These are phyloP conservation scores for Penicillium sp. DNA, from an alignment of 2,329 filamentous ascomycete genomes.

Conservation along the genomic window DNA sequence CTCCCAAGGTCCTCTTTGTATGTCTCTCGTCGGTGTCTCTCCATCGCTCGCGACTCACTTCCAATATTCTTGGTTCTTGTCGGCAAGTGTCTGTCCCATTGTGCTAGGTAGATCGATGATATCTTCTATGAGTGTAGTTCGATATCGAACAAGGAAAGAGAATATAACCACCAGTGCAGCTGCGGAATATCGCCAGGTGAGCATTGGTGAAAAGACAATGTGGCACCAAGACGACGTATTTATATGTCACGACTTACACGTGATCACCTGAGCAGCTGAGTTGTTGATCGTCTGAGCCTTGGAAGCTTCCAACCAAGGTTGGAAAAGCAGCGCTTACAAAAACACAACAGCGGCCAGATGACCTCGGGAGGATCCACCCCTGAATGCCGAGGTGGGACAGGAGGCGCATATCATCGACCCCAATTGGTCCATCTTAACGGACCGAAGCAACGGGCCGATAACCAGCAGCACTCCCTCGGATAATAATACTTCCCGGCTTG, in stretches of 20 bases:
- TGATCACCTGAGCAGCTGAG: not conserved
- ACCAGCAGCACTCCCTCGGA: too few relatives aligned
- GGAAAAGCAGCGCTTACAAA: too few relatives aligned
- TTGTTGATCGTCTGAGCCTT: not conserved
- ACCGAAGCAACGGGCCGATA: too few relatives aligned
- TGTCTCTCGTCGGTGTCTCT: not conserved
- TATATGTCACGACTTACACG: not conserved
- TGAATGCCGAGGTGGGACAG: too few relatives aligned
- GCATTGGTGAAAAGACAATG: not conserved
- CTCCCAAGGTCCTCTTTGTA: not conserved
- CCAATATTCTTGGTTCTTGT: slow-evolving; percentile 1
- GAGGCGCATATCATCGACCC: too few relatives aligned
- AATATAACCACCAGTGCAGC: not conserved
- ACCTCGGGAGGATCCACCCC: too few relatives aligned
- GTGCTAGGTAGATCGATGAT: not conserved
- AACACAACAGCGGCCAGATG: too few relatives aligned
- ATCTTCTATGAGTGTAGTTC: not conserved
- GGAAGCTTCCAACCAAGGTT: too few relatives aligned
- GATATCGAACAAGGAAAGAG: not conserved
- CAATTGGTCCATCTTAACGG: too few relatives aligned
- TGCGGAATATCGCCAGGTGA: not conserved
- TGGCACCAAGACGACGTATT: not conserved
- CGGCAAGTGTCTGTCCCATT: not conserved
- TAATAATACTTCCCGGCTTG: too few relatives aligned
- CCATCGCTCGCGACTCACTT: not conserved